Evolutionary conservation across 2,329 filamentous ascomycete species (phyloP).

Genomic region (Hypoxylon sp.): DNA sequence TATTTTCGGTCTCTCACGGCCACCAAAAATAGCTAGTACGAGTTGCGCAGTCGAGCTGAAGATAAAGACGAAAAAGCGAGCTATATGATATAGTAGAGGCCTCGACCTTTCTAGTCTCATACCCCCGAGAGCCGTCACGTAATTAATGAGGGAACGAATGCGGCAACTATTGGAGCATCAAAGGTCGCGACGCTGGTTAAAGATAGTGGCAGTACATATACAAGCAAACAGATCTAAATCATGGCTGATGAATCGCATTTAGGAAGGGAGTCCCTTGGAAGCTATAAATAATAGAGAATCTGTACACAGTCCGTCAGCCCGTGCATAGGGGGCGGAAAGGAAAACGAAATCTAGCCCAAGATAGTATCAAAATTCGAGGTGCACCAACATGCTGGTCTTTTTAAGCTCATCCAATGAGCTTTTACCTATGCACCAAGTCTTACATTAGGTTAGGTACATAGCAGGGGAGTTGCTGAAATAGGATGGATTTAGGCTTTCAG

Average conservation of each 20-base stretch:
- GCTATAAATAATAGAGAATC: no score
- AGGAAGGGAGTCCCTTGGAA: no score
- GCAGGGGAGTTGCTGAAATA: no score
- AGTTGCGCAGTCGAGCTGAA: not conserved
- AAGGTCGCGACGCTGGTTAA: not conserved
- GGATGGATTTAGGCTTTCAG: no score
- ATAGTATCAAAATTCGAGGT: not conserved
- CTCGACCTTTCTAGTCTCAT: no score
- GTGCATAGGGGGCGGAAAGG: not conserved
- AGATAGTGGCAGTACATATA: not conserved
- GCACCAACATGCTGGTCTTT: not conserved
- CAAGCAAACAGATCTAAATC: no score
- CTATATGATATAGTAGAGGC: no score
- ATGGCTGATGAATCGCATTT: no score
- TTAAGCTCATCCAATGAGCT: not conserved
- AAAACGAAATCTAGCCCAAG: not conserved
- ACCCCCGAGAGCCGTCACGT: not conserved
- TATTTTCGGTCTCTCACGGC: not conserved
- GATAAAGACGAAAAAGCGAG: no score
- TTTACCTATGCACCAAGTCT: no score
- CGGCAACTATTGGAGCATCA: no score
- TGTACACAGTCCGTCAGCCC: not conserved
- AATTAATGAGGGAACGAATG: not conserved
- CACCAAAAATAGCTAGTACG: not conserved
- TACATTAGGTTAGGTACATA: no score